phyloP scores from a whole-genome alignment of 2,329 filamentous ascomycete species.

The Monosporascus sp. region DNA sequence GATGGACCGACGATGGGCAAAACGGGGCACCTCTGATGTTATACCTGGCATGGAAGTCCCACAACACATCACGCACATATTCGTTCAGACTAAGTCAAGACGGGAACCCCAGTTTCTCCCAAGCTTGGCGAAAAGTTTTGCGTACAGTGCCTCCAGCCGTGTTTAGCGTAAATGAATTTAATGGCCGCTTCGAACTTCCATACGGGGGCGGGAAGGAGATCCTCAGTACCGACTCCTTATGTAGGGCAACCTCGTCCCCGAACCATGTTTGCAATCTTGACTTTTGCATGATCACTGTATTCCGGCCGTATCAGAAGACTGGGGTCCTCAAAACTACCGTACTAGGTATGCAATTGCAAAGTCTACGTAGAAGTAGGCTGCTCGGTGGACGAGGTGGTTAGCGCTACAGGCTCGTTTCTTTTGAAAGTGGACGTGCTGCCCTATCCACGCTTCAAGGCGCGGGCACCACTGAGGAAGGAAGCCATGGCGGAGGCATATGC shows the following conservation, averaged over 20 bases:
- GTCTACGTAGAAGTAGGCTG: too few relatives aligned
- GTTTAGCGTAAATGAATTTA: background rate
- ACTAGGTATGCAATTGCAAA: too few relatives aligned
- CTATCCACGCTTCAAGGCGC: too few relatives aligned
- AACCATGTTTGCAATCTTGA: background rate
- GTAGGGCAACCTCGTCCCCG: background rate
- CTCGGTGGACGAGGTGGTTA: too few relatives aligned
- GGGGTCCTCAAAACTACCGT: too few relatives aligned
- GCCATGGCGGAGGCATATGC: background rate
- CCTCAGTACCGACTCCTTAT: background rate
- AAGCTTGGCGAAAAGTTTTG: background rate
- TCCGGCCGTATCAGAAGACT: background rate
- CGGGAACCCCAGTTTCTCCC: background rate
- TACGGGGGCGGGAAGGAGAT: background rate
- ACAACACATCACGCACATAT: background rate
- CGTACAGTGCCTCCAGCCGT: background rate
- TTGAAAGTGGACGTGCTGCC: too few relatives aligned
- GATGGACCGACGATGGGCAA: background rate
- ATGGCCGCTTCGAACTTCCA: background rate
- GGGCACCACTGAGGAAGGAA: background rate
- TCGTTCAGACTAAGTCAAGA: background rate
- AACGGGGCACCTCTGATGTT: background rate
- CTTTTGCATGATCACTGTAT: background rate
- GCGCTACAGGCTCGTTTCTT: too few relatives aligned
- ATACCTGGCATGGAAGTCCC: background rate